Conservation (phyloP, 202 grass and related monocot genomes). For the Schoenoplectus tabernaemontani region DNA sequence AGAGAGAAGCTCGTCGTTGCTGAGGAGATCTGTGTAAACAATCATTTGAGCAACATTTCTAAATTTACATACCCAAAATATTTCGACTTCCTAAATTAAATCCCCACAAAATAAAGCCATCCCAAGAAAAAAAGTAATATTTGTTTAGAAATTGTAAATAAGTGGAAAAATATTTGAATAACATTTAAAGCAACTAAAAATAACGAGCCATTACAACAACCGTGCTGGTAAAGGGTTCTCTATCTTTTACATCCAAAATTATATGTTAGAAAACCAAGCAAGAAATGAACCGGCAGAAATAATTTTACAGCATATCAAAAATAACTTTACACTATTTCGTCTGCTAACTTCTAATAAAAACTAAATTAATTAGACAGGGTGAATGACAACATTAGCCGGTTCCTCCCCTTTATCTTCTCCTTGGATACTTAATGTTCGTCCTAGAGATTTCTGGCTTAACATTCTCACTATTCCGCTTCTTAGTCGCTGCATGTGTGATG, state of each 20-base stretch:
- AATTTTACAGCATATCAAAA: slow-evolving; percentile 15
- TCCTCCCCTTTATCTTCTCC: slow-evolving; percentile 36
- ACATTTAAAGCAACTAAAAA: slow-evolving; percentile 3
- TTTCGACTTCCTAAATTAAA: background rate
- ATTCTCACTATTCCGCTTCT: slow-evolving; percentile 38
- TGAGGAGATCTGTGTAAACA: background rate
- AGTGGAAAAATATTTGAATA: background rate
- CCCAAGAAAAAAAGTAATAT: background rate
- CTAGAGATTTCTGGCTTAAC: slow-evolving; percentile 62
- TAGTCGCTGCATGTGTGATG: slow-evolving; percentile 35
- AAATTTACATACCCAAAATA: background rate
- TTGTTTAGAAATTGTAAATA: background rate
- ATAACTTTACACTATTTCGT: background rate
- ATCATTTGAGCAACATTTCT: too few relatives aligned
- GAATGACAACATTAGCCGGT: slow-evolving; percentile 9
- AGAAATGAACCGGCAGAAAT: background rate
- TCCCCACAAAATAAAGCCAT: background rate
- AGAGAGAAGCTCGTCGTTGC: slow-evolving; percentile 12
- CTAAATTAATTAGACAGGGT: slow-evolving; percentile 23
- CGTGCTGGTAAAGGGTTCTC: background rate
- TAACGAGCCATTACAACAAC: background rate
- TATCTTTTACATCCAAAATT: background rate
- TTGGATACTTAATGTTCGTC: slow-evolving; percentile 38
- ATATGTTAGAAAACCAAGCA: background rate
- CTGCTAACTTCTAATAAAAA: slow-evolving; percentile 23